phyloP scores from a whole-genome alignment of 495 filamentous ascomycete species.

The Penicillium bialowiezense region DNA sequence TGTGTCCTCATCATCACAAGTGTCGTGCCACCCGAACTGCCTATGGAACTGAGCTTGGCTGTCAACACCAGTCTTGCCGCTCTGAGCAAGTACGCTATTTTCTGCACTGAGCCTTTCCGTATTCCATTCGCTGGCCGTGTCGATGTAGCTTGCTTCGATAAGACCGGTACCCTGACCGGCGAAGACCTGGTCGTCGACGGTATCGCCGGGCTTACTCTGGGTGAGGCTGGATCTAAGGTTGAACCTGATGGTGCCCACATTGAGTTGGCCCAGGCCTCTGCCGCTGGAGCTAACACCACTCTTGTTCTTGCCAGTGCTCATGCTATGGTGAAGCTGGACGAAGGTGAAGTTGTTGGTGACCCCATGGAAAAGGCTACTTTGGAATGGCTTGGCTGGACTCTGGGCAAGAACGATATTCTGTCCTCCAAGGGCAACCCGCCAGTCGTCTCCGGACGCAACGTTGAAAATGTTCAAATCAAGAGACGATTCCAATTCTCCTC shows the following conservation, averaged over 20 bases:
- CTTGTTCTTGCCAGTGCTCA: slow-evolving; percentile 94
- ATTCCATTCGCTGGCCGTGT: slow-evolving; percentile 96
- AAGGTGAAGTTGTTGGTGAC: slow-evolving; percentile 95
- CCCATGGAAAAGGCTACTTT: slow-evolving; percentile 99
- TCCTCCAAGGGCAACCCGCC: slow-evolving; percentile 43
- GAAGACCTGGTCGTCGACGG: slow-evolving; percentile 98
- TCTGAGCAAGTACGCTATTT: slow-evolving; percentile 91
- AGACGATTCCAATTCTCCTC: slow-evolving; percentile 98
- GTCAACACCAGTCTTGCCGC: slow-evolving; percentile 99
- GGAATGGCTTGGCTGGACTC: slow-evolving; percentile 80
- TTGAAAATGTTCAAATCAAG: slow-evolving; percentile 81
- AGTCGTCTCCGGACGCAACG: slow-evolving; percentile 42
- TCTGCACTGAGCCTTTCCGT: slow-evolving; percentile 98
- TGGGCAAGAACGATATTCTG: slow-evolving; percentile 84
- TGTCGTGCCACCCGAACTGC: slow-evolving; percentile 94
- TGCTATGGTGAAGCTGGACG: slow-evolving; percentile 91
- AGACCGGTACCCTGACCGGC: slow-evolving; percentile 94
- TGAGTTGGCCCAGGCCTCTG: slow-evolving; percentile 61
- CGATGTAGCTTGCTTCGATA: slow-evolving; percentile 97
- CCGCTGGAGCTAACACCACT: slow-evolving; percentile 75
- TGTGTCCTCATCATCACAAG: slow-evolving; percentile 97
- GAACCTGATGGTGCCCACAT: slow-evolving; percentile 78
- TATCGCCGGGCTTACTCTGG: slow-evolving; percentile 82
- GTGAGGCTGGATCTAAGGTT: slow-evolving; percentile 60
- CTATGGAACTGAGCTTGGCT: slow-evolving; percentile 95